Conservation (phyloP, 2,329 filamentous ascomycete species). For the Xenosphaeropsis pyriputrescens region DNA sequence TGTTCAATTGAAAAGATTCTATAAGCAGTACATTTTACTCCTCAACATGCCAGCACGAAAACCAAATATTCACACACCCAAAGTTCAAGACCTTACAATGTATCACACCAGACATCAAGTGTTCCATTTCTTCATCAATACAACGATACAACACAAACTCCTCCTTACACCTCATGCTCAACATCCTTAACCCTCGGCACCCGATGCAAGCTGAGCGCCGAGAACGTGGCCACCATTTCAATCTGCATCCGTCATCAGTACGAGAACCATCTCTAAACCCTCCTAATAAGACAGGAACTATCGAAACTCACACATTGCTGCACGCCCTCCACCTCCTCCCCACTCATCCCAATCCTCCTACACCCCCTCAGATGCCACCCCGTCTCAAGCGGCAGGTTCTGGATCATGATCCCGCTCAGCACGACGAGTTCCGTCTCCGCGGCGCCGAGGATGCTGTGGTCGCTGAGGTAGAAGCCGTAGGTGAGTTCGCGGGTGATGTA, state of each 20-base stretch:
- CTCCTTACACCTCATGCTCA: slow-evolving; percentile 21
- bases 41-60: no score
- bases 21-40: no score
- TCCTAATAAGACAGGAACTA: no score
- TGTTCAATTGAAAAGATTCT: no score
- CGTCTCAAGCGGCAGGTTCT: slow-evolving; percentile 35
- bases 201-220: slow-evolving; percentile 17
- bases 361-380: slow-evolving; percentile 39
- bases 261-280: slow-evolving; percentile 5
- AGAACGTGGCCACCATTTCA: slow-evolving; percentile 22
- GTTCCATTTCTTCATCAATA: no score
- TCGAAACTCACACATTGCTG: slow-evolving; percentile 18
- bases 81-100: no score
- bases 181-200: slow-evolving; percentile 23
- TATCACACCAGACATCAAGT: no score
- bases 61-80: no score
- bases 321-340: slow-evolving; percentile 23
- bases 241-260: slow-evolving; percentile 12
- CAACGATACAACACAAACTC: no score
- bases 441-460: slow-evolving; percentile 36
- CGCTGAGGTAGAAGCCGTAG: slow-evolving; percentile 41
- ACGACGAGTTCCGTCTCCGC: slow-evolving; percentile 40
- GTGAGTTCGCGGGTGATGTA: slow-evolving; percentile 40
- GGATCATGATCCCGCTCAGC: slow-evolving; percentile 38
- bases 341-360: slow-evolving; percentile 27